These are phyloP conservation scores for Gossypium raimondii DNA, from an alignment of 345 rosid genomes.

Conservation along the genomic window DNA sequence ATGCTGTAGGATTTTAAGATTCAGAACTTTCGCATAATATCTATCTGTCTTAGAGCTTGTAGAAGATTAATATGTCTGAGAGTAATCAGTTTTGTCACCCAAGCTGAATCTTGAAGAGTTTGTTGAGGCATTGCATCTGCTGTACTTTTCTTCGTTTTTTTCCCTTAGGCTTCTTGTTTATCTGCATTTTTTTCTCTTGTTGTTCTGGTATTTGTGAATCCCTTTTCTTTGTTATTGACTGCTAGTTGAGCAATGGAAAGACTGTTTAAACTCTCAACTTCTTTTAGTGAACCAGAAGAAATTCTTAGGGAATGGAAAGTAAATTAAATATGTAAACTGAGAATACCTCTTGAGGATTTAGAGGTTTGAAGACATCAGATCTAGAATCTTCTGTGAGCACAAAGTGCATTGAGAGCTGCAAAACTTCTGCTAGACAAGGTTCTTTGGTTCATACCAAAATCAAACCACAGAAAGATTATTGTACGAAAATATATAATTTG, in stretches of 20 bases:
- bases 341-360: not conserved
- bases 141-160: not conserved
- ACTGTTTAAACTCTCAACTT: not conserved
- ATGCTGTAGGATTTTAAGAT: not conserved
- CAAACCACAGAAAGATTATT: not conserved
- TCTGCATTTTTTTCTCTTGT: not conserved
- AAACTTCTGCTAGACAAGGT: not conserved
- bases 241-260: not conserved
- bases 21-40: not conserved
- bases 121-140: not conserved
- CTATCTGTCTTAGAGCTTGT: not conserved
- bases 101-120: not conserved
- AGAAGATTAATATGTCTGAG: not conserved
- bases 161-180: not conserved
- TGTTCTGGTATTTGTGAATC: not conserved
- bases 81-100: not conserved
- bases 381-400: not conserved
- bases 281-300: not conserved
- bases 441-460: conserved; percentile 1
- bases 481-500: not conserved
- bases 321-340: not conserved
- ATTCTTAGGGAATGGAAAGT: not conserved
- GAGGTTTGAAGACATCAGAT: not conserved
- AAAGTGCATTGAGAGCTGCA: not conserved
- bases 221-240: not conserved